phyloP scores from a whole-genome alignment of 164 flowering plant species.

The Stephania yunnanensis region DNA sequence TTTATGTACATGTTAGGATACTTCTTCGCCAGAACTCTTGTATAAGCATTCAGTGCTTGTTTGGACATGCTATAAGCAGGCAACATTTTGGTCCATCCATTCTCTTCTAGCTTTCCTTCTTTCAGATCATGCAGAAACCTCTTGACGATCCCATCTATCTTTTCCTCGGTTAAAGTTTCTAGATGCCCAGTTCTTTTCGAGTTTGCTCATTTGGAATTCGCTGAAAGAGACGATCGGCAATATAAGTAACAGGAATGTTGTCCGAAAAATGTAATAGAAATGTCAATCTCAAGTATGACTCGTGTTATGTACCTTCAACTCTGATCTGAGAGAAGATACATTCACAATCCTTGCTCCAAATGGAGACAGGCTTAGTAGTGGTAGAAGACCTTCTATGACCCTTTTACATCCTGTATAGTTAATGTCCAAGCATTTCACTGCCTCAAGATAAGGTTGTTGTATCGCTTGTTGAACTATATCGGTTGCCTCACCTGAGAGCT shows the following conservation, averaged over 20 bases:
- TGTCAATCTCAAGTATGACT: neutral
- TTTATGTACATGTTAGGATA: slow-evolving; percentile 13
- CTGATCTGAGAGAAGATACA: slow-evolving; percentile 18
- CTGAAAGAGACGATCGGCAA: neutral
- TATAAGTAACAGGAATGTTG: neutral
- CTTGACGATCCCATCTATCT: slow-evolving; percentile 7
- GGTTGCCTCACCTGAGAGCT: slow-evolving; percentile 15
- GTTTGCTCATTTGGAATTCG: slow-evolving; percentile 14
- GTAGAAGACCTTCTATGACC: slow-evolving; percentile 14
- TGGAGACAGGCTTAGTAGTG: slow-evolving; percentile 11
- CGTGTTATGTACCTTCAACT: slow-evolving; percentile 10
- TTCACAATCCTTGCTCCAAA: slow-evolving; percentile 15
- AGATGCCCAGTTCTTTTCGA: slow-evolving; percentile 8
- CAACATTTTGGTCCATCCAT: slow-evolving; percentile 13
- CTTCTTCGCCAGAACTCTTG: slow-evolving; percentile 17
- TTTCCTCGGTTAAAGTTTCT: slow-evolving; percentile 10
- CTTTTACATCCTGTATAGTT: slow-evolving; percentile 15
- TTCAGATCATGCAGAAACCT: slow-evolving; percentile 14
- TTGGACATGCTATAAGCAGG: slow-evolving; percentile 17
- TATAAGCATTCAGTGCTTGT: slow-evolving; percentile 9
- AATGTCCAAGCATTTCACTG: slow-evolving; percentile 14
- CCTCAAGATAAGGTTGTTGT: slow-evolving; percentile 11
- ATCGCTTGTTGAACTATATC: slow-evolving; percentile 6
- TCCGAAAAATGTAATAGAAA: neutral
- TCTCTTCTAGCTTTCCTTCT: slow-evolving; percentile 11